Evolutionary conservation across 2,329 filamentous ascomycete species (phyloP).

Genomic region (Scedosporium minutisporum): DNA sequence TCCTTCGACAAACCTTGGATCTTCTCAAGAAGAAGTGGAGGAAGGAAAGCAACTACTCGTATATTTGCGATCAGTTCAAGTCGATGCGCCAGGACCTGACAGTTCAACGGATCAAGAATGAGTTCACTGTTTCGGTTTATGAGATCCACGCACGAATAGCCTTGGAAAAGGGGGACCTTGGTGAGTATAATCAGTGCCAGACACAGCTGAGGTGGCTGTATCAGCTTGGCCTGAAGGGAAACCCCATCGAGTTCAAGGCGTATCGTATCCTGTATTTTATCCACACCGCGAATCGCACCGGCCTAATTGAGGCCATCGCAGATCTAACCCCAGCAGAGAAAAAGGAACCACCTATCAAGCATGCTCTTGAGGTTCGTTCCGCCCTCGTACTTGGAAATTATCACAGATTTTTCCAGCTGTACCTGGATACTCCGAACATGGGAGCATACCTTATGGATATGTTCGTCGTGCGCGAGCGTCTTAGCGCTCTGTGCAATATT

Average conservation of each 20-base stretch:
- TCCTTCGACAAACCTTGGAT: constrained; percentile 78
- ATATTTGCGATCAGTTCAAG: constrained; percentile 99
- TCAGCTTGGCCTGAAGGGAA: constrained; percentile 74
- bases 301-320: constrained; percentile 95
- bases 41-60: constrained; percentile 85
- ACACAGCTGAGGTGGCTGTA: constrained; percentile 93
- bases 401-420: constrained; percentile 95
- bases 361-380: constrained; percentile 84
- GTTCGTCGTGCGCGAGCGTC: constrained; percentile 89
- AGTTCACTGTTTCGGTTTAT: constrained; percentile 93
- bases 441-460: constrained; percentile 98
- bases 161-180: constrained; percentile 94
- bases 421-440: constrained; percentile 91
- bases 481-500: constrained; percentile 82
- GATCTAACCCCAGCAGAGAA: constrained; percentile 99
- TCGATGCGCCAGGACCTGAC: constrained; percentile 96
- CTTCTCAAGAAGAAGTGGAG: constrained; percentile 92
- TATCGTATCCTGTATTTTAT: constrained; percentile 99
- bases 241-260: constrained; percentile 91
- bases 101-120: constrained; percentile 92
- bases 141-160: constrained; percentile 97
- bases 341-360: constrained; percentile 71
- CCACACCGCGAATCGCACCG: constrained; percentile 94
- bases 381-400: constrained; percentile 91
- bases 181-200: constrained; percentile 99